Percentiles rank a stretch among this genome's conserved stretches.
Conservation (phyloP, 805 yeast genomes). For the Kurtzmaniella cleridarum region DNA sequence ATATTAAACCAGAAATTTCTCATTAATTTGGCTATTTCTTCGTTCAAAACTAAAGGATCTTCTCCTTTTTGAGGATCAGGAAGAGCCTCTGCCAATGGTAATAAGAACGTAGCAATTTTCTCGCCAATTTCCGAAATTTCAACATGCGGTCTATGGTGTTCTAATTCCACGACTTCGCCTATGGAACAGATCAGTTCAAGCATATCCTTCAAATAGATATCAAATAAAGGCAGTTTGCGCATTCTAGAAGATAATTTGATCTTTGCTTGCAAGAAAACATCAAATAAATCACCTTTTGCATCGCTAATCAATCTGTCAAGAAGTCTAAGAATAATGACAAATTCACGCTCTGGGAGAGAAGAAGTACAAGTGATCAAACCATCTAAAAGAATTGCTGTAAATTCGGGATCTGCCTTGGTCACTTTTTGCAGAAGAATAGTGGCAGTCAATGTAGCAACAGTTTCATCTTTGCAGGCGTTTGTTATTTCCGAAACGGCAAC, state of each 20-base stretch:
- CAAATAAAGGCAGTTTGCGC: slow-evolving; percentile 39
- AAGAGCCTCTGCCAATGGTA: slow-evolving; percentile 70
- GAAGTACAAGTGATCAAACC: slow-evolving; percentile 64
- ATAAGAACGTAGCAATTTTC: slow-evolving; percentile 57
- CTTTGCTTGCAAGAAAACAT: slow-evolving; percentile 47
- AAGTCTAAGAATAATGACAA: slow-evolving; percentile 54
- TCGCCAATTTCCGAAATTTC: slow-evolving; percentile 68
- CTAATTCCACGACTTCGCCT: slow-evolving; percentile 74
- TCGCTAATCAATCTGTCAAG: slow-evolving; percentile 45
- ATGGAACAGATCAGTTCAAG: slow-evolving; percentile 62
- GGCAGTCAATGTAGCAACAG: slow-evolving; percentile 71
- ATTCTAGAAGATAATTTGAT: slow-evolving; percentile 36
- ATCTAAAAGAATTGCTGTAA: slow-evolving; percentile 51
- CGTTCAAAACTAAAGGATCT: slow-evolving; percentile 36
- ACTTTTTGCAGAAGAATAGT: slow-evolving; percentile 80
- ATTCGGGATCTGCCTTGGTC: slow-evolving; percentile 40
- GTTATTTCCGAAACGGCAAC: slow-evolving; percentile 65
- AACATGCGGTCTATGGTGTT: slow-evolving; percentile 73
- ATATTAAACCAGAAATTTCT: slow-evolving; percentile 92
- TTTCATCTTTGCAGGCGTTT: slow-evolving; percentile 58
- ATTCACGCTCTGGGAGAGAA: slow-evolving; percentile 59
- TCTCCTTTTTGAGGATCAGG: slow-evolving; percentile 47
- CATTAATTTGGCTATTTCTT: slow-evolving; percentile 53
- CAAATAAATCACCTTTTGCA: slow-evolving; percentile 37
- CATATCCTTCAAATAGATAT: slow-evolving; percentile 59